Conservation (phyloP, 2,329 filamentous ascomycete genomes). For the Exophiala bonariae region DNA sequence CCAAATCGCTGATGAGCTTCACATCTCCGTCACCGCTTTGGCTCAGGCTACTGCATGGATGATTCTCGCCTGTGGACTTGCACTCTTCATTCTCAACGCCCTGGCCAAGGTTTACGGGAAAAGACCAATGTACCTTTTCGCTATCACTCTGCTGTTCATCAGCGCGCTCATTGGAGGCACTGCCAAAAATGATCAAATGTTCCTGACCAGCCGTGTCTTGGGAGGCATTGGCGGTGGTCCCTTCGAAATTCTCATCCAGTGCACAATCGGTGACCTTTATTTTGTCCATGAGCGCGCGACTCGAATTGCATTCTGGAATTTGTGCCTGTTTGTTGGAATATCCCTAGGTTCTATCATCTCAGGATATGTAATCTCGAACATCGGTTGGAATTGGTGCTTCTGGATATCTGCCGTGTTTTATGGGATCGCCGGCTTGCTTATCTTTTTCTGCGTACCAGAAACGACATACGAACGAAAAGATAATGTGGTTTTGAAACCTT, state of each 20-base stretch:
- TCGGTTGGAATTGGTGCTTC: slow-evolving; percentile 28
- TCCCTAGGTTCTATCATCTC: slow-evolving; percentile 41
- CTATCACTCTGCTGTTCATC: slow-evolving; percentile 35
- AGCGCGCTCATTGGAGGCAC: slow-evolving; percentile 40
- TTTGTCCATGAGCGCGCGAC: slow-evolving; percentile 39
- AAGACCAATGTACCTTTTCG: slow-evolving; percentile 42
- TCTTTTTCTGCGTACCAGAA: slow-evolving; percentile 38
- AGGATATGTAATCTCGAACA: slow-evolving; percentile 38
- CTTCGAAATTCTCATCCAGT: slow-evolving; percentile 45
- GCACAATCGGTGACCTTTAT: slow-evolving; percentile 46
- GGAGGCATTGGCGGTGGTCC: slow-evolving; percentile 46
- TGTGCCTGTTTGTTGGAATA: slow-evolving; percentile 39
- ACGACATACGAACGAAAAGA: slow-evolving; percentile 40
- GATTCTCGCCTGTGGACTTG: slow-evolving; percentile 33
- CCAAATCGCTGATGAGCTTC: slow-evolving; percentile 37
- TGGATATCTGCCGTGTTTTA: slow-evolving; percentile 30
- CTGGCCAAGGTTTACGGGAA: slow-evolving; percentile 44
- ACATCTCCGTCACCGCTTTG: slow-evolving; percentile 24
- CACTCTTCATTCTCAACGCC: slow-evolving; percentile 40
- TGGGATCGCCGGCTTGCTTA: slow-evolving; percentile 33
- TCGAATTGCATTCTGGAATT: slow-evolving; percentile 39
- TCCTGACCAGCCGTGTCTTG: slow-evolving; percentile 43
- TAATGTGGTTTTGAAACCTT: slow-evolving; percentile 30
- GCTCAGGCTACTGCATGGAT: slow-evolving; percentile 20
- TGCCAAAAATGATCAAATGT: slow-evolving; percentile 36